Percentiles rank a stretch among this genome's conserved stretches.
phyloP scores from a whole-genome alignment of 2,329 filamentous ascomycete genomes.

The Myriangium duriaei region DNA sequence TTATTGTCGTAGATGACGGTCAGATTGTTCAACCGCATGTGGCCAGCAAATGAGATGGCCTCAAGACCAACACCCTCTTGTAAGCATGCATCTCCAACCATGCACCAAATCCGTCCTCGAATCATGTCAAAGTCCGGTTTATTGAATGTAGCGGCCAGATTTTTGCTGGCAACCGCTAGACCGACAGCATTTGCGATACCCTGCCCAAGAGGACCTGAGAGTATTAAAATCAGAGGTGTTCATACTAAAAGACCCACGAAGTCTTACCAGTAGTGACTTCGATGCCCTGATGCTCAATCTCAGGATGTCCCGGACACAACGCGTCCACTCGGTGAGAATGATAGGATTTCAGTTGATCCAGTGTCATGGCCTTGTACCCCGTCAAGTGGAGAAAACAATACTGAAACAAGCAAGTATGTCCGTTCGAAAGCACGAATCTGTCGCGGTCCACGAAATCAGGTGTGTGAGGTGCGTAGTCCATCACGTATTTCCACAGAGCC shows the following conservation, averaged over 20 bases:
- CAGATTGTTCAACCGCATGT: slow-evolving; percentile 44
- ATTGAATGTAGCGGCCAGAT: slow-evolving; percentile 44
- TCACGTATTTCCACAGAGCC: slow-evolving; percentile 31
- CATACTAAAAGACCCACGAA: no score
- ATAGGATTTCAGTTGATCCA: slow-evolving; percentile 46
- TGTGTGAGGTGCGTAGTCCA: slow-evolving; percentile 29
- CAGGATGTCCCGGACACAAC: slow-evolving; percentile 43
- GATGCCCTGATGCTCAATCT: slow-evolving; percentile 45
- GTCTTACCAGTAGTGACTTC: slow-evolving; percentile 50
- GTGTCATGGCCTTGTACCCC: slow-evolving; percentile 43
- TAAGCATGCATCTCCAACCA: slow-evolving; percentile 46
- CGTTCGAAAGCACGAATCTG: slow-evolving; percentile 34
- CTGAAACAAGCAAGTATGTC: slow-evolving; percentile 31
- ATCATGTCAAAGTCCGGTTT: slow-evolving; percentile 36
- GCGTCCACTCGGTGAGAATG: slow-evolving; percentile 27
- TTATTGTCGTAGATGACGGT: slow-evolving; percentile 50
- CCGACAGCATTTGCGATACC: slow-evolving; percentile 50
- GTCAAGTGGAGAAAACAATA: slow-evolving; percentile 42
- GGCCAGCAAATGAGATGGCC: slow-evolving; percentile 44
- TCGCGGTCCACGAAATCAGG: slow-evolving; percentile 33
- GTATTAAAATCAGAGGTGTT: no score
- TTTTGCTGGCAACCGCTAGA: slow-evolving; percentile 45
- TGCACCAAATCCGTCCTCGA: slow-evolving; percentile 43
- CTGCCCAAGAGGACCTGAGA: slow-evolving; percentile 46
- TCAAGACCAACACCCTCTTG: slow-evolving; percentile 48